Percentiles rank a stretch among this genome's conserved stretches.
Conservation (phyloP, 768 basidiomycete genomes). For the Lyophyllum atratum region DNA sequence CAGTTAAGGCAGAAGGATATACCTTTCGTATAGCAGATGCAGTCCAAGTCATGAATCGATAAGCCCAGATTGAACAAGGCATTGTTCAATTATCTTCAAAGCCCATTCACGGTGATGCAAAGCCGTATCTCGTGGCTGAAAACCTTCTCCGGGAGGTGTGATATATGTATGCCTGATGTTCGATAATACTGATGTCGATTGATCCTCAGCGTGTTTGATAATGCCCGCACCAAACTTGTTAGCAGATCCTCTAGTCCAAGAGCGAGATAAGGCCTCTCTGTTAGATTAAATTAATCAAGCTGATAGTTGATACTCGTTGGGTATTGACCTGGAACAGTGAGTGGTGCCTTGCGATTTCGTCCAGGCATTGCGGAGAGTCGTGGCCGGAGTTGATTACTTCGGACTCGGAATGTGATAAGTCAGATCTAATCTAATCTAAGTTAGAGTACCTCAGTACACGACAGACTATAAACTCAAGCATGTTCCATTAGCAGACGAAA, state of each 20-base stretch:
- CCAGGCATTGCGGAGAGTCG: conserved; percentile 31
- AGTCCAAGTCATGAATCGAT: conserved; percentile 80
- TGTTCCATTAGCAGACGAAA: too few species aligned
- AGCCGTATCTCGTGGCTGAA: conserved; percentile 94
- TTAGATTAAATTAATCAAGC: conserved; percentile 1
- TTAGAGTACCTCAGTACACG: too few species aligned
- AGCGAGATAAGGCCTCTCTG: conserved; percentile 77
- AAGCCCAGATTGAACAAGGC: conserved; percentile 67
- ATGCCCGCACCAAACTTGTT: conserved; percentile 97
- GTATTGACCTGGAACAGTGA: conserved; percentile 38
- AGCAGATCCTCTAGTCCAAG: conserved; percentile 95
- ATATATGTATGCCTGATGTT: conserved; percentile 99
- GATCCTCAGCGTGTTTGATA: conserved; percentile 78
- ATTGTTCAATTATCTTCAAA: conserved; percentile 76
- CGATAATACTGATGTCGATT: conserved; percentile 76
- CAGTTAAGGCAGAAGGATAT: conserved; percentile 8
- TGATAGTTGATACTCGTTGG: not conserved
- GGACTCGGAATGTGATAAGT: too few species aligned
- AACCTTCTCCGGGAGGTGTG: conserved; percentile 97
- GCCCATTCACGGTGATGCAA: conserved; percentile 95
- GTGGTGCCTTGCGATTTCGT: conserved; percentile 20
- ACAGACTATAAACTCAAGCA: too few species aligned
- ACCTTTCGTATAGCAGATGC: conserved; percentile 98
- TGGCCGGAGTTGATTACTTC: too few species aligned
- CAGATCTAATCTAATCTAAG: too few species aligned